Evolutionary conservation across 1,284 basidiomycete species (phyloP), one percentile per base, ranked within the genome.

Genomic region (Megacollybia platyphylla): DNA sequence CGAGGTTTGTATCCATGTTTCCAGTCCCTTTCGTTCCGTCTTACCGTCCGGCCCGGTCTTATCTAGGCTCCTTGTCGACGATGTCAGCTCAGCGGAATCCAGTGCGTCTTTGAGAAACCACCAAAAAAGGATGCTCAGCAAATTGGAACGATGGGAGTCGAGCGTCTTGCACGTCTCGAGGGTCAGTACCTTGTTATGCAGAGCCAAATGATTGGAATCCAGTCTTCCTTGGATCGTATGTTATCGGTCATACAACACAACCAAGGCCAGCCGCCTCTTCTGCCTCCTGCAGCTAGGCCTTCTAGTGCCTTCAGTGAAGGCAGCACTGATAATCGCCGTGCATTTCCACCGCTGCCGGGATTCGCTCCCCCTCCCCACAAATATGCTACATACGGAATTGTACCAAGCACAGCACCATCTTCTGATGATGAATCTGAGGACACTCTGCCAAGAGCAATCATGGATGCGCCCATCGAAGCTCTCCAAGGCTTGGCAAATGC

Each of bases 391-490:
- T 93, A 93, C 55, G 90, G 89, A 11, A 89, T 92, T 50, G 75
- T 90, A 39, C 69, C 87, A 38, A 77, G 82, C 59, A 79, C 87
- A 8, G 69, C 87, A 39, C 69, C 84, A 3, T 90, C 87, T 0
- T 90, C 88, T 34, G 84, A 89, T 48, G 88, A 91, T 53, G 87
- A 87, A 55, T 85, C 85, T 1, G 88, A 91, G 52, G 87, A 90
- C 46, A 84, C 87, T 0, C 65, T 91, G 4, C 84, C 87, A 10
- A 73, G 87, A 31, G 74, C 83, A 20, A 76, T 82, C 29, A 65
- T 93, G 49, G 88, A 86, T 48, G 89, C 91, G 0, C 91, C 91
- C 1, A 94, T 94, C 46, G 90, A 94, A 57, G 91, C 91, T 4
- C 66, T 94, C 28, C 87, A 94, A 56, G 88, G 89, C 2, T 68